These are phyloP conservation scores for Cinchona pubescens DNA, from an alignment of 257 asterid species.

Conservation along the genomic window DNA sequence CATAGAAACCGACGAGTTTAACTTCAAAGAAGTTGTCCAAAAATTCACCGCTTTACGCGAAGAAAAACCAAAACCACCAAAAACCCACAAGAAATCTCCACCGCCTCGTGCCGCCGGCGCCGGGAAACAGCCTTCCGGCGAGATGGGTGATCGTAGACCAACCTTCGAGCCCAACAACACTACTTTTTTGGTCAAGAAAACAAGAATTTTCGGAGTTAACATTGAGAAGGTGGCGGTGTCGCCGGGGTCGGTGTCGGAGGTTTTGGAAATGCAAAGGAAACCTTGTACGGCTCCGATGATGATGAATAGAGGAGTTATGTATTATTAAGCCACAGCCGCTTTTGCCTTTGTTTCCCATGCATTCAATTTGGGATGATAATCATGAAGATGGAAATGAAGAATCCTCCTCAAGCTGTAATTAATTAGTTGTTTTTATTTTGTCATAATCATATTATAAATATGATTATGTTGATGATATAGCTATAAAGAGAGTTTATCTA, in stretches of 20 bases:
- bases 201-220: slow-evolving; percentile 20
- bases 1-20: slow-evolving; percentile 78
- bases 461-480: not conserved
- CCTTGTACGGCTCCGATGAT: slow-evolving; percentile 46
- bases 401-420: slow-evolving; percentile 17
- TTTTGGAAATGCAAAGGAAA: slow-evolving; percentile 37
- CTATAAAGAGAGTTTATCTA: not conserved
- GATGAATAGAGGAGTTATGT: slow-evolving; percentile 63
- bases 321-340: slow-evolving; percentile 79
- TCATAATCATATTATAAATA: not conserved
- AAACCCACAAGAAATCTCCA: slow-evolving; percentile 7
- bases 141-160: slow-evolving; percentile 44
- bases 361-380: slow-evolving; percentile 34
- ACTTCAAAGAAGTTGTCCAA: slow-evolving; percentile 76
- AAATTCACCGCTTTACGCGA: slow-evolving; percentile 51
- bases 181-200: too few species aligned
- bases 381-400: too few species aligned
- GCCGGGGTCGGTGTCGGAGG: slow-evolving; percentile 71
- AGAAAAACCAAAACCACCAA: slow-evolving; percentile 1
- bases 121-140: slow-evolving; percentile 31
- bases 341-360: slow-evolving; percentile 72
- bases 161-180: slow-evolving; percentile 55
- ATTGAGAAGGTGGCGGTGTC: slow-evolving; percentile 46
- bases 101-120: slow-evolving; percentile 21
- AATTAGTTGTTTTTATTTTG: not conserved